Evolutionary conservation across 768 basidiomycete species (phyloP).

Genomic region (Mycena olivaceomarginata): DNA sequence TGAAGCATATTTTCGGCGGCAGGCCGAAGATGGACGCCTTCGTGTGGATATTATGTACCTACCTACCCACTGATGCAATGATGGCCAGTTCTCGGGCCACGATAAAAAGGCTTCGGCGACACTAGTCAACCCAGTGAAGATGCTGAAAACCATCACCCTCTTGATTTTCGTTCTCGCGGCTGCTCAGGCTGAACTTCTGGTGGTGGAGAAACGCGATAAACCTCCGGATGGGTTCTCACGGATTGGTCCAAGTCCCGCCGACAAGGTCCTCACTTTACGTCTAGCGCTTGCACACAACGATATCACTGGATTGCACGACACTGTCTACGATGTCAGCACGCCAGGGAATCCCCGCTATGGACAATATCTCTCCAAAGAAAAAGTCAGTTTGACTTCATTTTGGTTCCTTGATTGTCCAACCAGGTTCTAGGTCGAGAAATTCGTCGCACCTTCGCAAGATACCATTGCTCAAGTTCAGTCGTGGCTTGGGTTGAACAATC

Average conservation of each 20-base stretch:
- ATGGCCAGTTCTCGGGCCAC: no score
- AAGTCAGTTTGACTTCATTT: neutral
- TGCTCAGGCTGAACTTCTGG: neutral
- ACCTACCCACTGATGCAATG: no score
- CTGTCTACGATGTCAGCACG: conserved; percentile 15
- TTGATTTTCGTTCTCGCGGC: neutral
- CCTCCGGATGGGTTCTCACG: conserved; percentile 8
- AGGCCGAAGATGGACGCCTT: no score
- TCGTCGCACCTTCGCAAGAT: neutral
- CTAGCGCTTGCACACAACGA: conserved; percentile 10
- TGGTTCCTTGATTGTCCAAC: no score
- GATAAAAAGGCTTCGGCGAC: no score
- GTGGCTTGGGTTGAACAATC: conserved; percentile 7
- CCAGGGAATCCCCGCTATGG: conserved; percentile 24
- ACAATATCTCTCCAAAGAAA: conserved; percentile 20
- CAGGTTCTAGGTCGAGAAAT: neutral
- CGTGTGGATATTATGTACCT: no score
- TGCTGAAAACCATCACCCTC: neutral
- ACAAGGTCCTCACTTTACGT: conserved; percentile 8
- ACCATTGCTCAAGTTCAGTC: neutral
- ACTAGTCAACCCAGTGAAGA: neutral
- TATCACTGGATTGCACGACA: conserved; percentile 10
- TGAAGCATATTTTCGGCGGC: no score
- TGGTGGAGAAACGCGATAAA: neutral
- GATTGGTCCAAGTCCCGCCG: neutral